phyloP scores from a whole-genome alignment of 129 eudicot species.

The Flaveria bidentis region DNA sequence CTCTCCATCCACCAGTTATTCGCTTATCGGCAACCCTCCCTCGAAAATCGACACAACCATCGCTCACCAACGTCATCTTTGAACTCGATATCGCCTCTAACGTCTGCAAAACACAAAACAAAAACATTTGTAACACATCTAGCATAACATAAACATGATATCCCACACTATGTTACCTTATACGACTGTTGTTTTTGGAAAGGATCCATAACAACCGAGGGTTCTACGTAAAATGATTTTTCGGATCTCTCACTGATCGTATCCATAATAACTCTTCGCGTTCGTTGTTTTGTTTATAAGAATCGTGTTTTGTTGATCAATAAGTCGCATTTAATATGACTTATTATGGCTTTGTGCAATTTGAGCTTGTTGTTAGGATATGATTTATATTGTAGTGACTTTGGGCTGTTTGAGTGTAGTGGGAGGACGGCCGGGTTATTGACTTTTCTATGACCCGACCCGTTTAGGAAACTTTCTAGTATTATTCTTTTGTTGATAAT shows the following conservation, averaged over 20 bases:
- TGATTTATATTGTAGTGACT: constrained; percentile 23
- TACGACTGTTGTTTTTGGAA: constrained; percentile 24
- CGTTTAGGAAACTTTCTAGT: not conserved
- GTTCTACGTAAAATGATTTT: constrained; percentile 38
- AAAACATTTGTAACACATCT: not conserved
- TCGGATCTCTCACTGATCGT: constrained; percentile 35
- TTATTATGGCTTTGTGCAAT: constrained; percentile 5
- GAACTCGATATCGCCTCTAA: not conserved
- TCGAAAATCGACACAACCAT: constrained; percentile 61
- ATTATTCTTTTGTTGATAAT: constrained; percentile 24
- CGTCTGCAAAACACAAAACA: constrained; percentile 31
- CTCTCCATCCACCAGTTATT: constrained; percentile 77
- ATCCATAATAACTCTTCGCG: constrained; percentile 18
- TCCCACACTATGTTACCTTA: constrained; percentile 29
- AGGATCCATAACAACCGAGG: constrained; percentile 39
- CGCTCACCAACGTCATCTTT: constrained; percentile 46
- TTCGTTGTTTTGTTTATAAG: not conserved
- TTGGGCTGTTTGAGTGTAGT: constrained; percentile 19
- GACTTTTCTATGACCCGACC: constrained; percentile 26
- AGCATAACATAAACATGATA: not conserved
- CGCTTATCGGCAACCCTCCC: constrained; percentile 62
- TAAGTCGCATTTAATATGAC: constrained; percentile 12
- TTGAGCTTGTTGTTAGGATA: constrained; percentile 11
- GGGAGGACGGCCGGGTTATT: constrained; percentile 34
- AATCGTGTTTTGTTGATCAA: not conserved